Evolutionary conservation across 2,329 filamentous ascomycete genomes (phyloP).

Genomic region (Hirsutella thompsonii): DNA sequence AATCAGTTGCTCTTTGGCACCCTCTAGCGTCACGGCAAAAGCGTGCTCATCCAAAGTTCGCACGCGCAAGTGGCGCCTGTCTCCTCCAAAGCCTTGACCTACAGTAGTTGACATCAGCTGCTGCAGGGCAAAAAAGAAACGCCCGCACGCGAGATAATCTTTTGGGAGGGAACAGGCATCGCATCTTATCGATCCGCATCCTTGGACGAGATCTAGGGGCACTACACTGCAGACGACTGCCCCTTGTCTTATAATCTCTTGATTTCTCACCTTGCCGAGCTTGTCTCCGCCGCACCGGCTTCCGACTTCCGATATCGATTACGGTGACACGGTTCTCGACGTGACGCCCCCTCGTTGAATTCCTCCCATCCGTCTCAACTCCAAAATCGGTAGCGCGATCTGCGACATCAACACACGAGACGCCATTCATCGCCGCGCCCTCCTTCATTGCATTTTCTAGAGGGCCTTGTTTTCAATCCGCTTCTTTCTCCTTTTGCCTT

Average conservation of each 20-base stretch:
- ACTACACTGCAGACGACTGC: too few relatives aligned
- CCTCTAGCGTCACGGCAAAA: too few relatives aligned
- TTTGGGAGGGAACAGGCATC: too few relatives aligned
- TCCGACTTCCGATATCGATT: background rate
- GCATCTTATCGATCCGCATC: too few relatives aligned
- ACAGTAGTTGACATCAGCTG: too few relatives aligned
- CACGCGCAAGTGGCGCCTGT: too few relatives aligned
- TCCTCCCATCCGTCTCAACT: background rate
- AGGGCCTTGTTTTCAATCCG: background rate
- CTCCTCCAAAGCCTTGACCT: too few relatives aligned
- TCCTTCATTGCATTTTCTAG: background rate
- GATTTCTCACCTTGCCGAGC: background rate
- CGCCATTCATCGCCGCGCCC: background rate
- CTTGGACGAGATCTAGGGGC: too few relatives aligned
- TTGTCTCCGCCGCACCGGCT: background rate
- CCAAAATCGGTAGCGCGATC: background rate
- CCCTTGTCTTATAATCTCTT: background rate
- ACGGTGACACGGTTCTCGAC: background rate
- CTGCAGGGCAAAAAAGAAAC: too few relatives aligned
- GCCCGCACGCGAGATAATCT: too few relatives aligned
- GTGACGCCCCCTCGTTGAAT: slow-evolving; percentile 2
- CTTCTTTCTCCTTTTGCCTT: background rate
- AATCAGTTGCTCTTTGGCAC: too few relatives aligned
- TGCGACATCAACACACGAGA: slow-evolving; percentile 3
- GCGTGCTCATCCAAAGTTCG: too few relatives aligned